Percentiles rank a stretch among this genome's conserved stretches.
phyloP scores from a whole-genome alignment of 495 filamentous ascomycete species.

The Penicillium desertorum region DNA sequence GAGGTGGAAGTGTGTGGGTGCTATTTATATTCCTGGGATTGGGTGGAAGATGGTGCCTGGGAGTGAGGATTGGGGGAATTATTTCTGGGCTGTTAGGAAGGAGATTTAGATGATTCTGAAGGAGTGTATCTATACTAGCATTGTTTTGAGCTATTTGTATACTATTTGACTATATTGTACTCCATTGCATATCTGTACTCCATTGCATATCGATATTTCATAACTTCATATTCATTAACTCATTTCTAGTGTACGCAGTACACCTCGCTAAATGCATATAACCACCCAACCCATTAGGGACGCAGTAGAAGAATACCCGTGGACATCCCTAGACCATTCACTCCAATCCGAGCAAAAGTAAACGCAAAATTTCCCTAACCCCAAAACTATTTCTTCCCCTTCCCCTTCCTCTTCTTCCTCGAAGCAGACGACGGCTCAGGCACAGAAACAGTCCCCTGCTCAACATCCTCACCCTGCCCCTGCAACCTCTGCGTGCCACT shows the following conservation, averaged over 20 bases:
- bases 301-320: neutral
- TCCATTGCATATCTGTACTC: neutral
- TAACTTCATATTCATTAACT: neutral
- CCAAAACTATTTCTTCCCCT: slow-evolving; percentile 23
- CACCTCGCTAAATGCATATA: neutral
- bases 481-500: slow-evolving; percentile 77
- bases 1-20: slow-evolving; percentile 66
- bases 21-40: slow-evolving; percentile 83
- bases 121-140: slow-evolving; percentile 10
- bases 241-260: neutral
- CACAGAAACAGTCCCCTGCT: slow-evolving; percentile 57
- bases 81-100: slow-evolving; percentile 88
- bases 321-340: neutral
- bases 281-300: neutral
- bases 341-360: neutral
- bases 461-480: slow-evolving; percentile 61
- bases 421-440: slow-evolving; percentile 51
- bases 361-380: neutral
- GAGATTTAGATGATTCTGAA: slow-evolving; percentile 26
- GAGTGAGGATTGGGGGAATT: slow-evolving; percentile 89
- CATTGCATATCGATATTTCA: neutral
- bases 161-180: slow-evolving; percentile 4
- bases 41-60: slow-evolving; percentile 86
- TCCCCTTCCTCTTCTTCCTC: slow-evolving; percentile 51
- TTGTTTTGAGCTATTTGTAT: slow-evolving; percentile 7